phyloP scores from a whole-genome alignment of 2,329 filamentous ascomycete genomes.

The Coniochaeta hoffmannii region DNA sequence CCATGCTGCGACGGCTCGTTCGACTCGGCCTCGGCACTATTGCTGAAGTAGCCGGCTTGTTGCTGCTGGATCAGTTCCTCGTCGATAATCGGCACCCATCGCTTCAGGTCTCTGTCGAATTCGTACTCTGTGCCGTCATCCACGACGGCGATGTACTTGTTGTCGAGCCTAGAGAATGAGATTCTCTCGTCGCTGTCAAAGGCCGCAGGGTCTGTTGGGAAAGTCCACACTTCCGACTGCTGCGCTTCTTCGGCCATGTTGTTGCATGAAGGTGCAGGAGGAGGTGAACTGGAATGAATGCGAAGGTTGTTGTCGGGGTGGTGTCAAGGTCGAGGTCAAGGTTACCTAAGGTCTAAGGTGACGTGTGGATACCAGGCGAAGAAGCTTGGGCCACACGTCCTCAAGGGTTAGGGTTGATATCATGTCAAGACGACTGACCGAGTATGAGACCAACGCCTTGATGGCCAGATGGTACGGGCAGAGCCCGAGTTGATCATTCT shows the following conservation, averaged over 20 bases:
- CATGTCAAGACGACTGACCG: too few relatives aligned
- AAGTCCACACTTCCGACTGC: constrained; percentile 27
- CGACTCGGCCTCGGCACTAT: constrained; percentile 5
- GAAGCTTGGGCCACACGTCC: too few relatives aligned
- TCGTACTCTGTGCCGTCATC: constrained; percentile 81
- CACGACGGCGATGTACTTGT: constrained; percentile 76
- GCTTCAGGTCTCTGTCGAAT: constrained; percentile 62
- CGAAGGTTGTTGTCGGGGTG: too few relatives aligned
- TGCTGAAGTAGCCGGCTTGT: constrained; percentile 17
- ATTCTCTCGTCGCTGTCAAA: constrained; percentile 77
- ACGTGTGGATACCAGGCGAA: too few relatives aligned
- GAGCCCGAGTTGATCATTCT: too few relatives aligned
- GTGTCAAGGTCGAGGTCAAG: too few relatives aligned
- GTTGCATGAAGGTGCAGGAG: neutral
- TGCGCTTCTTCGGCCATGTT: constrained; percentile 1
- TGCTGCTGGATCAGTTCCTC: constrained; percentile 21
- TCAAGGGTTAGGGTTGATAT: too few relatives aligned
- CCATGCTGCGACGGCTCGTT: constrained; percentile 13
- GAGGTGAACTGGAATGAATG: neutral
- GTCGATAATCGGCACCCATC: constrained; percentile 59
- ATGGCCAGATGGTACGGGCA: too few relatives aligned
- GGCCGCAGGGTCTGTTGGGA: constrained; percentile 54
- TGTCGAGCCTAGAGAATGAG: constrained; percentile 76
- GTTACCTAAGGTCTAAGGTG: too few relatives aligned
- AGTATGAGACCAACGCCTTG: too few relatives aligned